These are phyloP conservation scores for Colletotrichum karsti DNA, from an alignment of 2,329 filamentous ascomycete genomes.

Conservation along the genomic window DNA sequence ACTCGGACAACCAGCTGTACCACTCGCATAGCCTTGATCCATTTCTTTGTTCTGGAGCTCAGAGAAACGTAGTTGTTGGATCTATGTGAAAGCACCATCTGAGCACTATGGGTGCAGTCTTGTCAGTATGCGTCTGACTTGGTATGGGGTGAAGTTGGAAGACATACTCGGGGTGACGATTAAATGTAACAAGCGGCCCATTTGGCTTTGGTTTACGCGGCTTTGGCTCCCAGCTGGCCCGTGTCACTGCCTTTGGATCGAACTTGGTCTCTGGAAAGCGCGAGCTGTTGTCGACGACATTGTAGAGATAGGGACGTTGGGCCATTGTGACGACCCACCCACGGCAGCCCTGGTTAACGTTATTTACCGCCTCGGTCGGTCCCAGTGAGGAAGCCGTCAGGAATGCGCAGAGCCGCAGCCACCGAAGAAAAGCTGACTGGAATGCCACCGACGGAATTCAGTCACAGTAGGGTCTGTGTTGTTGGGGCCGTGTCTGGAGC, in stretches of 20 bases:
- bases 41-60: constrained; percentile 73
- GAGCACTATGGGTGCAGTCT: constrained; percentile 53
- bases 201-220: constrained; percentile 70
- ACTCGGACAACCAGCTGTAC: constrained; percentile 75
- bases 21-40: constrained; percentile 74
- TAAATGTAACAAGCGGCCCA: constrained; percentile 83
- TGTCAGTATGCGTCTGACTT: not conserved
- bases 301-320: constrained; percentile 76
- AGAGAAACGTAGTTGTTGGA: constrained; percentile 71
- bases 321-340: constrained; percentile 40
- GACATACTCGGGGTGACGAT: constrained; percentile 86
- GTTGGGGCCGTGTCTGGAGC: not conserved
- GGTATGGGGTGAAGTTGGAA: not conserved
- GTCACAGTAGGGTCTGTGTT: not conserved
- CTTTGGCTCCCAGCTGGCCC: constrained; percentile 77
- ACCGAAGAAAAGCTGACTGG: not conserved
- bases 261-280: constrained; percentile 68
- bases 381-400: not conserved
- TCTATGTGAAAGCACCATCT: constrained; percentile 70
- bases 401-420: not conserved
- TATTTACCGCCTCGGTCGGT: no score
- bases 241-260: constrained; percentile 86
- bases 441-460: constrained; percentile 2
- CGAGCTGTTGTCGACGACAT: constrained; percentile 58
- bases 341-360: no score